Evolutionary conservation across 768 basidiomycete species (phyloP), one percentile per base, ranked within the genome.

Genomic region (Arthromyces matolae): DNA sequence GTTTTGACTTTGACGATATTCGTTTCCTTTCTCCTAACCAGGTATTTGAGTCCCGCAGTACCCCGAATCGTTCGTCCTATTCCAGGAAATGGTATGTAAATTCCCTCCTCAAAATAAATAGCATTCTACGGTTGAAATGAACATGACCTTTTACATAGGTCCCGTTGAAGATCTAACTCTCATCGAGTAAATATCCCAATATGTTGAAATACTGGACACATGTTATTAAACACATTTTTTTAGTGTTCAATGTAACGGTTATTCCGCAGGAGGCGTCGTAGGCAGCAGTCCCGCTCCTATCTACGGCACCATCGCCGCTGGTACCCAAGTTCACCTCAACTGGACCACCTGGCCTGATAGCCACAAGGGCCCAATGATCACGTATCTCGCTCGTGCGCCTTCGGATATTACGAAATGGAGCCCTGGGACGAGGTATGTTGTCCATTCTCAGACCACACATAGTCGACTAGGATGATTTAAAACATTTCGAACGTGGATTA

Each of bases 361-460:
- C 42, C 69, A 70, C 51, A 35, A 68, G 64, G 73, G 75, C 12
- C 75, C 71, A 0, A 61, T 74, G 53, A 68, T 76, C 55, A 76
- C 75, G 0, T 76, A 73, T 51, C 68, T 75, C 67, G 75, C 73
- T 1, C 65, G 65, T 23, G 76, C 75, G 2, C 74, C 74, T 5
- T 64, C 58, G 42, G 67, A 73, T 50, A 70, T 76, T 48, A 75
- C 71, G 1, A 56, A 63, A 38, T 75, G 74, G 74, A 55, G 54
- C 24, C 73, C 72, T 3, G 68, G 70, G n/a, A 71, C 57, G 19
- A 54, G 59, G 74, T 75, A 34, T 20, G 51, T 37, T n/a, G n/a
- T n/a, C n/a, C n/a, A n/a, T n/a, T n/a, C n/a, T n/a, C n/a, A n/a
- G n/a, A n/a, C n/a, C n/a, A n/a, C n/a, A n/a, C n/a, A n/a, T n/a